Evolutionary conservation across 768 basidiomycete species (phyloP), one percentile per base, ranked within the genome.

Genomic region (Leucocoprinus leucothites): DNA sequence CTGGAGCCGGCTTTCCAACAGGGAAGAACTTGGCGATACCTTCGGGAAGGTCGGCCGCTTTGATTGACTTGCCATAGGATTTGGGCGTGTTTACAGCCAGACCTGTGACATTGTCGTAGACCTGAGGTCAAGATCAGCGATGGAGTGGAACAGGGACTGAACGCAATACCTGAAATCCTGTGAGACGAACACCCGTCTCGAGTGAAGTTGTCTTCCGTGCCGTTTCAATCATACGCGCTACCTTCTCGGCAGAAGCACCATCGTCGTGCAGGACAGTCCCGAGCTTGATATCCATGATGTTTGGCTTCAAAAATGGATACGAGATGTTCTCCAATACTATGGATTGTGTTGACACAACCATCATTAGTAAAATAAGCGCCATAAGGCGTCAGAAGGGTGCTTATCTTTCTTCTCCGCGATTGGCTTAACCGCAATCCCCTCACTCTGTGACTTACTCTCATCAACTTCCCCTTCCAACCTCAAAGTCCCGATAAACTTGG

Each of bases 241-340:
- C 77, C 72, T 99, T 99, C 55, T 89, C 91, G 1, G 80, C 76
- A 0, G 79, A 67, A 3, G 88, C 79, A 9, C 66, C 64, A 19
- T 86, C 81, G 48, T 91, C 93, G 59, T 90, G 91, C n/a, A 98
- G 78, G 1, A 88, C 75, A 0, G 89, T 95, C 1, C 97, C 97
- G 14, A 98, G 87, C 69, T 98, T 99, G 66, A 94, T 78, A 67
- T 99, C 96, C 25, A 98, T 75, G 55, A 97, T 81, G 61, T 90
- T 93, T 5, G 95, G 95, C 65, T 85, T 87, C 34, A 70, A 62
- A 74, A 94, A 98, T 1, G 77, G 65, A 60, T 86, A 69, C 1
- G 88, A 71, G 11, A 94, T 72, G 67, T 99, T 98, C 71, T 95
- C 87, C 2, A 99, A 71, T 26, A 96, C 91, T 51, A 96, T 73